phyloP scores from a whole-genome alignment of 768 basidiomycete genomes.

The Tephrocybe sp. region DNA sequence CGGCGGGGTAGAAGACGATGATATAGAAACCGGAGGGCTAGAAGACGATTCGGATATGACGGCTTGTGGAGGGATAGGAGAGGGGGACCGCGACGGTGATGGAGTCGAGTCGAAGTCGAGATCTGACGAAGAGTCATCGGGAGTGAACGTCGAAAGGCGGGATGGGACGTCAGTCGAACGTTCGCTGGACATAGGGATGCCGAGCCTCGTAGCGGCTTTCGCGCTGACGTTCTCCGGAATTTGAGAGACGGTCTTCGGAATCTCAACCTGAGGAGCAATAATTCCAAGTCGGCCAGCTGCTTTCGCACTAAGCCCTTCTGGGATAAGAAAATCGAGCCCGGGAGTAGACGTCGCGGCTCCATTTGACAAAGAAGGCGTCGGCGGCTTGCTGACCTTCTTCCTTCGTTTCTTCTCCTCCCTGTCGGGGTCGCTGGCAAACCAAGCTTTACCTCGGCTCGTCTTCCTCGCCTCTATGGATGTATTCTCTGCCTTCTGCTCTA shows the following conservation, averaged over 20 bases:
- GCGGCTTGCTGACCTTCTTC: slow-evolving; percentile 18
- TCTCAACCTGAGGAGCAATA: slow-evolving; percentile 22
- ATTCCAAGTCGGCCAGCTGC: slow-evolving; percentile 27
- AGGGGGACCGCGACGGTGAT: neutral
- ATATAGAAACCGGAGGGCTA: neutral
- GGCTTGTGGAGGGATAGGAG: neutral
- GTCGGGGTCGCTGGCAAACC: slow-evolving; percentile 39
- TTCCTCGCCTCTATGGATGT: slow-evolving; percentile 26
- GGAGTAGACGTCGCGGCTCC: slow-evolving; percentile 20
- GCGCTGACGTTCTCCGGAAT: slow-evolving; percentile 29
- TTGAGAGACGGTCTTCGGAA: slow-evolving; percentile 14
- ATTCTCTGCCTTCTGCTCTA: slow-evolving; percentile 19
- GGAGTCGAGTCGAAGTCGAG: neutral
- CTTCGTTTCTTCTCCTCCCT: slow-evolving; percentile 30
- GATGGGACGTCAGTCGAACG: neutral
- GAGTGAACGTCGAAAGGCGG: neutral
- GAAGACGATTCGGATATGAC: neutral
- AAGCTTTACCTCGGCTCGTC: slow-evolving; percentile 26
- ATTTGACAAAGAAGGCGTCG: slow-evolving; percentile 10
- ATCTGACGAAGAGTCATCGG: neutral
- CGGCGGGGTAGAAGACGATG: slow-evolving; percentile 8
- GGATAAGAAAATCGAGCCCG: slow-evolving; percentile 19
- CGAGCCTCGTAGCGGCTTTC: slow-evolving; percentile 39
- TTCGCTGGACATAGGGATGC: slow-evolving; percentile 23
- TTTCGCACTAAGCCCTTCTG: slow-evolving; percentile 24